These are phyloP conservation scores for Scheffersomyces cryptocercus DNA, from an alignment of 1,139 yeast genomes.

Conservation along the genomic window DNA sequence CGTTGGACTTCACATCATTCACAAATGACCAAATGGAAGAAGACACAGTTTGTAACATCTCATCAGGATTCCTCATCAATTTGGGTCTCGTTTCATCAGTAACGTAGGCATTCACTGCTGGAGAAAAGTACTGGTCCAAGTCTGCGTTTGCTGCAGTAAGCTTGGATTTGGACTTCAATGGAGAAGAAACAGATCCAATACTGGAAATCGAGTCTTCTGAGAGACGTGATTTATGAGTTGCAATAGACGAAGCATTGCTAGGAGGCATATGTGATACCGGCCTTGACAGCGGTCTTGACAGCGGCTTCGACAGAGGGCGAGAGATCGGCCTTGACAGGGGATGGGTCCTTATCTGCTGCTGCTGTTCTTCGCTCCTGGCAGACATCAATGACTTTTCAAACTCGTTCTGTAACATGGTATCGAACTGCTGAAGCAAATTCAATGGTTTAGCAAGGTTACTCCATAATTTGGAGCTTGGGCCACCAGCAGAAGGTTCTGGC, in stretches of 20 bases:
- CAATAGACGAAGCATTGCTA: background rate
- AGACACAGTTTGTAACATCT: conserved; percentile 45
- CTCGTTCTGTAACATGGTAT: conserved; percentile 64
- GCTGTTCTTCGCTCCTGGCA: background rate
- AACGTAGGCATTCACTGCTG: background rate
- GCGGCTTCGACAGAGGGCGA: too few relatives aligned
- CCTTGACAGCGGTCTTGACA: too few relatives aligned
- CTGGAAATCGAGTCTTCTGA: conserved; percentile 33
- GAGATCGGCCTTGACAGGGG: background rate
- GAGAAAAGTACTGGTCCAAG: conserved; percentile 4
- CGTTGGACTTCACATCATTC: conserved; percentile 43
- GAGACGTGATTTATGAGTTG: conserved; percentile 16
- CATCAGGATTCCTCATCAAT: conserved; percentile 19
- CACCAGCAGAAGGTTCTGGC: conserved; percentile 4
- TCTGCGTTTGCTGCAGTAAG: conserved; percentile 5
- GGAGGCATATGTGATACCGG: too few relatives aligned
- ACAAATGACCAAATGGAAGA: conserved; percentile 49
- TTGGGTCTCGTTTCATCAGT: background rate
- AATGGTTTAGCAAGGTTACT: conserved; percentile 56
- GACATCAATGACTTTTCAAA: conserved; percentile 51
- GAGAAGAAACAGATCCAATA: conserved; percentile 24
- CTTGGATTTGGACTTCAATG: conserved; percentile 24
- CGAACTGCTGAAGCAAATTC: conserved; percentile 65
- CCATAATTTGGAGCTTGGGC: conserved; percentile 33
- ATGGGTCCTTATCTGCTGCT: conserved; percentile 6